These are phyloP conservation scores for Pichia exigua DNA, from an alignment of 805 yeast genomes.

Conservation along the genomic window DNA sequence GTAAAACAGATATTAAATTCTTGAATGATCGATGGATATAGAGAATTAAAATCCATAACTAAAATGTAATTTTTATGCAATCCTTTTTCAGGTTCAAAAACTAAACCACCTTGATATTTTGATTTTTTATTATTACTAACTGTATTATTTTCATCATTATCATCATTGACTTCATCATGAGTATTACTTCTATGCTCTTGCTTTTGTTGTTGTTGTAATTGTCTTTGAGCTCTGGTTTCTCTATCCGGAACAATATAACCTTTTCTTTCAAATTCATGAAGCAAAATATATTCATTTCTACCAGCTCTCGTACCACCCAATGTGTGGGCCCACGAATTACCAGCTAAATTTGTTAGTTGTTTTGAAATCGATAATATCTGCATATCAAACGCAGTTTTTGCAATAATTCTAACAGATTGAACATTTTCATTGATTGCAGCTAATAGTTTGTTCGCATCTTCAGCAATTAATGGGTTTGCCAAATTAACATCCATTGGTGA, in stretches of 20 bases:
- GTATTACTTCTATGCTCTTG: conserved; percentile 11
- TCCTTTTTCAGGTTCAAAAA: conserved; percentile 95
- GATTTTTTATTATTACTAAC: conserved; percentile 35
- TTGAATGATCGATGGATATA: conserved; percentile 95
- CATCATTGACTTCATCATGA: conserved; percentile 25
- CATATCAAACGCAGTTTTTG: conserved; percentile 70
- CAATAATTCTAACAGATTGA: conserved; percentile 57
- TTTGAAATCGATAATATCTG: conserved; percentile 86
- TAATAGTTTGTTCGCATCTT: conserved; percentile 57
- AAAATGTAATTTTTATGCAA: conserved; percentile 79
- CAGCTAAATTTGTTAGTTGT: conserved; percentile 88
- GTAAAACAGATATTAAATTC: conserved; percentile 97
- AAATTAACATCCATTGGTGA: conserved; percentile 65
- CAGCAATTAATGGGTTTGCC: conserved; percentile 55
- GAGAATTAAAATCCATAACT: conserved; percentile 97
- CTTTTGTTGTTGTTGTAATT: conserved; percentile 8
- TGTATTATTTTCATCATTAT: conserved; percentile 37
- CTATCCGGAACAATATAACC: conserved; percentile 81
- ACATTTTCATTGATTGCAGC: conserved; percentile 67
- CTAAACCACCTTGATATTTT: conserved; percentile 48
- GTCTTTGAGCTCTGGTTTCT: conserved; percentile 30
- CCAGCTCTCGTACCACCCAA: conserved; percentile 93
- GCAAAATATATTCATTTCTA: conserved; percentile 83
- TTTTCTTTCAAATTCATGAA: conserved; percentile 82
- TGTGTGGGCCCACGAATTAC: conserved; percentile 96